A percentile compares a stretch with the other conserved stretches of the same genome.
phyloP scores from a whole-genome alignment of 2,329 filamentous ascomycete genomes.

The Aspergillus fischeri region DNA sequence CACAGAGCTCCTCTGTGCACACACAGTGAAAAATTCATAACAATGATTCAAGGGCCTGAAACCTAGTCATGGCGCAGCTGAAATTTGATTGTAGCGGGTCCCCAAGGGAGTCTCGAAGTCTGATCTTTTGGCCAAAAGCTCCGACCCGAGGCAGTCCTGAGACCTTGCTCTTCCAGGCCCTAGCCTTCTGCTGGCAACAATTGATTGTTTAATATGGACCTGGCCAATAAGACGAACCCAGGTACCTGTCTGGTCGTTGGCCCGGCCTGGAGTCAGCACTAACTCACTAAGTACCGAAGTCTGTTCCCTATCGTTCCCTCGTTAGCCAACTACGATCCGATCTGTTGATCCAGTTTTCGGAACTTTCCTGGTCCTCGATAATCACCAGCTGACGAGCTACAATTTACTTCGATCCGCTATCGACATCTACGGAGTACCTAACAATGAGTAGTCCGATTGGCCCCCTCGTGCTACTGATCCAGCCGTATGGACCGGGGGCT shows the following conservation, averaged over 20 bases:
- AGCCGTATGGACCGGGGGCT: neutral
- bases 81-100: neutral
- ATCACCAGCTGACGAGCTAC: neutral
- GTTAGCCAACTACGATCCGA: constrained; percentile 9
- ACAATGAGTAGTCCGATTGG: neutral
- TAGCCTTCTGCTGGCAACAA: neutral
- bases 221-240: neutral
- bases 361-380: neutral
- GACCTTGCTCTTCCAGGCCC: too few relatives aligned
- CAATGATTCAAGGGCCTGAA: neutral
- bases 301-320: constrained; percentile 6
- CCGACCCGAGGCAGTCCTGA: neutral
- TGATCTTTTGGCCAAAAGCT: neutral
- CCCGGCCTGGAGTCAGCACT: constrained; percentile 1
- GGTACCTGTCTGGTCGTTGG: neutral
- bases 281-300: neutral
- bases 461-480: neutral
- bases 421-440: neutral
- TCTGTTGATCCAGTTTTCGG: constrained; percentile 2
- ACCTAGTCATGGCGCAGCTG: neutral
- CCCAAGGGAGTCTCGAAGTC: neutral
- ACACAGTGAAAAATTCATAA: neutral
- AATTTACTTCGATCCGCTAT: neutral
- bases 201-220: neutral
- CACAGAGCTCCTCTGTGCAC: neutral